Evolutionary conservation across 2,329 filamentous ascomycete genomes (phyloP), one percentile per base, ranked within the genome.

Genomic region (Diaporthe sp.): DNA sequence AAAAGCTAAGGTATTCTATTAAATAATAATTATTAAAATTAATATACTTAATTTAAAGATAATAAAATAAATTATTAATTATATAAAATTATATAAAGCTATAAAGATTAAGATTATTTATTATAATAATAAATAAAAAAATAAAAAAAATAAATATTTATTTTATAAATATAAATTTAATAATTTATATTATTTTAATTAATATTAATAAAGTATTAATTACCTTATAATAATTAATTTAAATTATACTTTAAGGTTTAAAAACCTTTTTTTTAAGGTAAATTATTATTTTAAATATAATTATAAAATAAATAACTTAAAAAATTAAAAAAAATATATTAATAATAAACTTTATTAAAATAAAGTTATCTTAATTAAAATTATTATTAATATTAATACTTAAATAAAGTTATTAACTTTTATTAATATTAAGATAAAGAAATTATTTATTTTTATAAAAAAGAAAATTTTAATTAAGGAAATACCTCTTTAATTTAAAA

Each of bases 271-370:
- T 31, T 57, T 12, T 31, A 31, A 31, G 4, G 3, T 19, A 57
- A 0, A 57, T 15, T 57, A 57, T 15, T 57, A 31, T 0, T 0
- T 1, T 57, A 55, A 17, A n/a, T 57, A 57, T 57, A 19, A 57
- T 17, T 34, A 57, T 17, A 57, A n/a, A 31, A 57, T 31, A 57
- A 57, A 57, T 34, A 9, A 34, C 4, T 31, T 31, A 8, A 19
- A 3, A 3, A 9, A 19, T 57, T 57, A 57, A n/a, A 3, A 19
- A 6, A 8, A 2, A 31, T 57, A 57, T 31, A 31, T 57, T 57
- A 57, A 19, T 0, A 19, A 4, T 8, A 31, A 31, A 4, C 0
- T 1, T 6, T 31, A 57, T n/a, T 8, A 31, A 57, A 4, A 3
- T 17, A 19, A 57, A 57, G 1, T 57, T 19, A 12, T 1, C 1